A percentile compares a stretch with the other conserved stretches of the same genome.
These are phyloP conservation scores for Scheffersomyces parashehatae DNA, from an alignment of 1,139 yeast species.

Conservation along the genomic window DNA sequence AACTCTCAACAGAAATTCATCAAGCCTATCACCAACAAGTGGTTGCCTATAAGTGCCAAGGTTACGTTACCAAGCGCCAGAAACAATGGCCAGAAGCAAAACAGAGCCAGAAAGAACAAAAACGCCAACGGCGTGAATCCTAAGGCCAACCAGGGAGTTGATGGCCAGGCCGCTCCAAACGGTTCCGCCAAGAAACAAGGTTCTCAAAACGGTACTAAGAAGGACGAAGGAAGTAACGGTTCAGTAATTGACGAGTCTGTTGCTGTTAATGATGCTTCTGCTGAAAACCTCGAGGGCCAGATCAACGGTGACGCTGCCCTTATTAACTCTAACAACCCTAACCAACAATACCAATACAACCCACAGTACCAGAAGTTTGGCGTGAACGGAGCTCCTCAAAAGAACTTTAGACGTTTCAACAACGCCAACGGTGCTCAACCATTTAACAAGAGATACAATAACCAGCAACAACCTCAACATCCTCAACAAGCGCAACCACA, in stretches of 20 bases:
- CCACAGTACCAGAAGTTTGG: constrained; percentile 12
- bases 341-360: constrained; percentile 11
- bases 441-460: constrained; percentile 20
- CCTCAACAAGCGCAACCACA: constrained; percentile 18
- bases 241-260: constrained; percentile 2
- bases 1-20: constrained; percentile 48
- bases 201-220: constrained; percentile 4
- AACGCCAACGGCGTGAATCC: constrained; percentile 13
- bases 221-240: constrained; percentile 4
- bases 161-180: constrained; percentile 4
- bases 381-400: constrained; percentile 14
- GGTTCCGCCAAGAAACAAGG: constrained; percentile 8
- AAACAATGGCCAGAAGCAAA: constrained; percentile 27
- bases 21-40: constrained; percentile 71
- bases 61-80: constrained; percentile 51
- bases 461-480: constrained; percentile 12
- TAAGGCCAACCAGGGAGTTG: constrained; percentile 8
- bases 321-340: constrained; percentile 6
- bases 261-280: constrained; percentile 10
- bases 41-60: constrained; percentile 86
- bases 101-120: constrained; percentile 38
- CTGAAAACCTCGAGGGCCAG: not conserved
- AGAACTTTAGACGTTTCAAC: constrained; percentile 21
- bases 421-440: constrained; percentile 15
- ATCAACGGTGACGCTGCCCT: not conserved